Evolutionary conservation across 108 stramenopile species (phyloP), one percentile per base, ranked within the genome.

Genomic region (Cyclotella atomus): DNA sequence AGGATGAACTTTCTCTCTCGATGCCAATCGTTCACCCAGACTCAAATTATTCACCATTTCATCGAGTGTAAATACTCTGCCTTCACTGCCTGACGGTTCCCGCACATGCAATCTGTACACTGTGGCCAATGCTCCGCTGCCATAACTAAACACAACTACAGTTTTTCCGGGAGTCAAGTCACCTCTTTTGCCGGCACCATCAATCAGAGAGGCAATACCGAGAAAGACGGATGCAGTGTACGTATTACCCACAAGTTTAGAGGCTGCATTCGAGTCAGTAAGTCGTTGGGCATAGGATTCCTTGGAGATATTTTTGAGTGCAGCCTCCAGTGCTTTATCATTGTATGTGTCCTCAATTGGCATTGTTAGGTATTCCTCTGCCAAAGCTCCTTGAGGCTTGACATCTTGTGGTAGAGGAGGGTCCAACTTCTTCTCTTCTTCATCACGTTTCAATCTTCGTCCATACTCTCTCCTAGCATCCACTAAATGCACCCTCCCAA

Each of bases 211-310:
- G 7, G 89, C 86, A 46, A 99, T 68, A 35, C 96, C 96, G 7
- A 95, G 74, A 77, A 96, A 98, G 19, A 99, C 95, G 43, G 91
- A 87, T 0, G 97, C 98, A 0, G 98, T 94, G 89, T 99, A 99
- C 9, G 97, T 97, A 85, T 99, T 99, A 33, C 98, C 98, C 27
- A 99, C 88, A 38, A 89, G 44, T 65, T 87, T 87, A 43, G 90
- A 91, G 14, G 87, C 87, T 43, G 71, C 68, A 71, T 95, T 95
- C 61, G 91, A 78, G 77, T 91, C 91, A 0, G 54, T 56, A 20
- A 95, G 54, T 44, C 85, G 78, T 68, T 78, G 45, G 65, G 79
- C 46, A 64, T 67, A 91, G 28, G 83, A 75, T 41, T 65, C 28
- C 15, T 83, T 77, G 54, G 94, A 97, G 0, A 78, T 46, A 25